phyloP scores from a whole-genome alignment of 176 grass and related monocot genomes.

The Oryza meridionalis region DNA sequence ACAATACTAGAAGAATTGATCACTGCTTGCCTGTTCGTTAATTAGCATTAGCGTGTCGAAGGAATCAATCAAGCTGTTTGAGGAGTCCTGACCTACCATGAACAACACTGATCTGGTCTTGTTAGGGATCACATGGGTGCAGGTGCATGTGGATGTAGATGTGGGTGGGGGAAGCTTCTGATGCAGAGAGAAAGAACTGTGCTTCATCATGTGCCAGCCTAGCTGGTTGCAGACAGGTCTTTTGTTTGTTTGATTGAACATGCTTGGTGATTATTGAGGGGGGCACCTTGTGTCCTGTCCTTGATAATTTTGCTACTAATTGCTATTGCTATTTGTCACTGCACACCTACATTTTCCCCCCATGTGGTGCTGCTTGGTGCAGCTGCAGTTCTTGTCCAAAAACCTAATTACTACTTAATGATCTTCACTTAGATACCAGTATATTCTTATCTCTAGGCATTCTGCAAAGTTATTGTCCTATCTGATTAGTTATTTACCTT shows the following conservation, averaged over 20 bases:
- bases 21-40: constrained; percentile 8
- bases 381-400: constrained; percentile 21
- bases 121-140: constrained; percentile 52
- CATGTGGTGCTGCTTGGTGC: constrained; percentile 20
- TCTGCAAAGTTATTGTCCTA: constrained; percentile 9
- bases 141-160: constrained; percentile 42
- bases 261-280: constrained; percentile 48
- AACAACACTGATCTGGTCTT: constrained; percentile 38
- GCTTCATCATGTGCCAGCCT: constrained; percentile 50
- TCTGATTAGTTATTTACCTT: constrained; percentile 10
- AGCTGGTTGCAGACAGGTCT: constrained; percentile 50
- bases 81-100: constrained; percentile 48
- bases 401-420: constrained; percentile 26
- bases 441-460: constrained; percentile 15
- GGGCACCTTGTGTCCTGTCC: constrained; percentile 32
- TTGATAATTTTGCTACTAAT: constrained; percentile 25
- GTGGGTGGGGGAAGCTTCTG: constrained; percentile 54
- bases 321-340: constrained; percentile 27
- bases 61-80: constrained; percentile 45
- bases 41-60: constrained; percentile 26
- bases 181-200: constrained; percentile 24
- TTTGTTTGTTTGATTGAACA: constrained; percentile 50
- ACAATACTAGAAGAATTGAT: constrained; percentile 6
- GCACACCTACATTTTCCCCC: constrained; percentile 21
- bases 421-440: not conserved